Evolutionary conservation across 1,284 basidiomycete species (phyloP), one percentile per base, ranked within the genome.

Genomic region (Earliella scabrosa): DNA sequence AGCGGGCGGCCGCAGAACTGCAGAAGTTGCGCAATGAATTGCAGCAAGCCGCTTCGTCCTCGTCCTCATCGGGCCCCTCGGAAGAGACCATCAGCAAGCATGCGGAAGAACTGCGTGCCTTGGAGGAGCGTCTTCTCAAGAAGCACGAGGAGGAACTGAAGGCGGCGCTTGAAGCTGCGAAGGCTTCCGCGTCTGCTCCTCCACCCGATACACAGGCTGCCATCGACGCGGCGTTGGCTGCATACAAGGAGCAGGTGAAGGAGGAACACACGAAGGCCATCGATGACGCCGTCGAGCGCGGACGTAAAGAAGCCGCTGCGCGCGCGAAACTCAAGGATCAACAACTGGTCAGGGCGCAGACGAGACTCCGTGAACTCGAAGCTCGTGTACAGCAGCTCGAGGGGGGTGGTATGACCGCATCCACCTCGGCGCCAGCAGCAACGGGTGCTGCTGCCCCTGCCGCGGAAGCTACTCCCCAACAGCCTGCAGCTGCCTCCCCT

Each of bases 241-340:
- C 78, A n/a, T 76, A 80, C 57, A 75, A 83, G 56, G 74, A 77
- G 56, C 72, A 77, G 21, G 59, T 78, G 2, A 72, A 78, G 63
- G 74, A 75, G 8, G 76, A 74, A 48, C 82, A 82, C 21, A 73
- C 77, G 9, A 76, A 82, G 32, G 86, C 87, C 47, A 79, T 89
- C 34, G 76, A 78, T 4, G 75, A 81, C 3, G 88, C 88, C 1
- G 78, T 87, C 13, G 89, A 91, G 44, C 74, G 81, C 4, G 89
- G 88, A 3, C 75, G 89, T 47, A 76, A 80, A 72, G 88, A 91
- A 61, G 76, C 79, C 45, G 73, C 66, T 1, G 75, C 82, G 20
- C 89, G 88, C 72, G 67, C 75, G 36, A 88, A 85, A 68, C 61
- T 92, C 45, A 91, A 90, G 72, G 89, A 92, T 60, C 72, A 75